A percentile compares a stretch with the other conserved stretches of the same genome.
Conservation (phyloP, 2,329 filamentous ascomycete genomes). For the Trichoderma oligosporum region DNA sequence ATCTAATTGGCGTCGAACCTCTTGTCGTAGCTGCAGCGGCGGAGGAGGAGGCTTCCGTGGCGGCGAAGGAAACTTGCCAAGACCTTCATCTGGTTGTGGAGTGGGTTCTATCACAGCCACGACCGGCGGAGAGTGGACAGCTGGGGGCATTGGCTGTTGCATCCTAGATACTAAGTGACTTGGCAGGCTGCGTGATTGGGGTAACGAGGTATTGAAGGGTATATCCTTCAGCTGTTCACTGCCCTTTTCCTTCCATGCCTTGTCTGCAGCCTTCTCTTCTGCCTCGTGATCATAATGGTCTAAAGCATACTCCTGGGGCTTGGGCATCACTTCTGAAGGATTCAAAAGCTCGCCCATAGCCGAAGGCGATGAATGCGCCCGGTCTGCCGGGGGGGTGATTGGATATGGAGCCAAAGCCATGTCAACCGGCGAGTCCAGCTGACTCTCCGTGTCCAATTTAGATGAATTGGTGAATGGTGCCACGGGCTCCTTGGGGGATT, state of each 20-base stretch:
- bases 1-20: constrained; percentile 24
- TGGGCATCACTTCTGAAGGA: constrained; percentile 56
- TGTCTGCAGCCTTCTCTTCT: constrained; percentile 46
- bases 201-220: constrained; percentile 49
- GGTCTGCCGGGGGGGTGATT: constrained; percentile 59
- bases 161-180: constrained; percentile 49
- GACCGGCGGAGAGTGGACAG: constrained; percentile 33
- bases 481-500: constrained; percentile 17
- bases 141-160: constrained; percentile 51
- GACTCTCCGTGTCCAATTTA: constrained; percentile 47
- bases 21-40: constrained; percentile 63
- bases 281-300: constrained; percentile 55
- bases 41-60: constrained; percentile 80
- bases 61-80: constrained; percentile 55
- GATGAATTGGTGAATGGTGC: constrained; percentile 43
- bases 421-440: constrained; percentile 56
- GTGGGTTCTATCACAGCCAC: constrained; percentile 43
- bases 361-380: constrained; percentile 38
- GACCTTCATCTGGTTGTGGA: constrained; percentile 42
- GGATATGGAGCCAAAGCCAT: constrained; percentile 59
- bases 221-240: constrained; percentile 43
- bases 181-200: constrained; percentile 53
- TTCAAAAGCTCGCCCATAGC: constrained; percentile 51
- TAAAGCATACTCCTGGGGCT: constrained; percentile 55
- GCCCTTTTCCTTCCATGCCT: constrained; percentile 44